Evolutionary conservation across 768 basidiomycete species (phyloP).

Genomic region (Ramaria sp.): DNA sequence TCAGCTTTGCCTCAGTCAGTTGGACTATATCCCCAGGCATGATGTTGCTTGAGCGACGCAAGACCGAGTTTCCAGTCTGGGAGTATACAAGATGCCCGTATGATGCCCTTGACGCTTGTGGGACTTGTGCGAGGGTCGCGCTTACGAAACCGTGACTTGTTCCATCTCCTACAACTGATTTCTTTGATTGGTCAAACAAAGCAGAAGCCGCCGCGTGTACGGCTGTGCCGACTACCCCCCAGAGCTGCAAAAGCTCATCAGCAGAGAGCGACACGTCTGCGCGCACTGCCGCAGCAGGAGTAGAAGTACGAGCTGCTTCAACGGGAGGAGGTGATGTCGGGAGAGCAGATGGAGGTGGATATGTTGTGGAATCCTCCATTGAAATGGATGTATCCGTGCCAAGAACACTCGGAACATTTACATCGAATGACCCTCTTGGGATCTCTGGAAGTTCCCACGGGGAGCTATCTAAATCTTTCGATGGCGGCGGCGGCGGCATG

Average conservation of each 20-base stretch:
- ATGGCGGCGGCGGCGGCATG: slow-evolving; percentile 23
- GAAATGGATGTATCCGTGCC: slow-evolving; percentile 36
- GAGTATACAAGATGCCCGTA: slow-evolving; percentile 72
- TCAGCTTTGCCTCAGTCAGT: slow-evolving; percentile 66
- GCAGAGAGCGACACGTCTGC: slow-evolving; percentile 32
- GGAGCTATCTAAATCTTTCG: slow-evolving; percentile 28
- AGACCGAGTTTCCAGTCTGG: slow-evolving; percentile 57
- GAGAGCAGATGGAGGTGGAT: slow-evolving; percentile 20
- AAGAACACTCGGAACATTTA: slow-evolving; percentile 38
- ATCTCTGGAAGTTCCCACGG: slow-evolving; percentile 63
- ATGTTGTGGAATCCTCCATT: slow-evolving; percentile 45
- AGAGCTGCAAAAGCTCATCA: slow-evolving; percentile 61
- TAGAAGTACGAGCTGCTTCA: slow-evolving; percentile 4
- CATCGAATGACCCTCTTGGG: slow-evolving; percentile 42
- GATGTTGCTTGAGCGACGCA: slow-evolving; percentile 67
- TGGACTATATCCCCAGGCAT: slow-evolving; percentile 79
- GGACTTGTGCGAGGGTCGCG: slow-evolving; percentile 55
- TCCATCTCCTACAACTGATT: slow-evolving; percentile 72
- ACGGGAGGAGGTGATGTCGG: slow-evolving; percentile 15
- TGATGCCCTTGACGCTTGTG: slow-evolving; percentile 38
- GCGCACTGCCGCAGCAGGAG: slow-evolving; percentile 9
- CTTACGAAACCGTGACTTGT: slow-evolving; percentile 70
- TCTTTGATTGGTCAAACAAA: slow-evolving; percentile 68
- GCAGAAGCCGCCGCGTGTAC: slow-evolving; percentile 59
- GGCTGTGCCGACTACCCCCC: slow-evolving; percentile 66